Evolutionary conservation across 2,329 filamentous ascomycete genomes (phyloP).

Genomic region (Beauveria varroae): DNA sequence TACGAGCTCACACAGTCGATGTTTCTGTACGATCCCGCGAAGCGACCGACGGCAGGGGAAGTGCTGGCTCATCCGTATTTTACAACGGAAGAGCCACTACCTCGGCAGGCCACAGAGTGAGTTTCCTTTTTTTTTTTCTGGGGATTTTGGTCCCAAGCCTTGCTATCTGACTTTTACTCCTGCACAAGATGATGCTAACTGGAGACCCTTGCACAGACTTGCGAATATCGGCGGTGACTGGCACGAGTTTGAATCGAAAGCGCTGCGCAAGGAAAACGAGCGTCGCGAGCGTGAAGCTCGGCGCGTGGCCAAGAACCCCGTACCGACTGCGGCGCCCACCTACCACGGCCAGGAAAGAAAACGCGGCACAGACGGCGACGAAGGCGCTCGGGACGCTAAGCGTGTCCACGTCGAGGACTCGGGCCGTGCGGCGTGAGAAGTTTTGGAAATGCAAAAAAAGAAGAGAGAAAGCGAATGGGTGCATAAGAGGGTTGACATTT

Average conservation of each 20-base stretch:
- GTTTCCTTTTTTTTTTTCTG: constrained; percentile 25
- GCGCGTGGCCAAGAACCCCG: constrained; percentile 30
- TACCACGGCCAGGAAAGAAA: constrained; percentile 30
- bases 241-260: constrained; percentile 98
- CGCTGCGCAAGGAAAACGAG: constrained; percentile 82
- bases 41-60: constrained; percentile 74
- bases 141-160: too few relatives aligned
- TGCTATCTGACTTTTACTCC: too few relatives aligned
- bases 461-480: too few relatives aligned
- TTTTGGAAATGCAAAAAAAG: neutral
- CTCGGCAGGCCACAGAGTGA: constrained; percentile 75
- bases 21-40: constrained; percentile 82
- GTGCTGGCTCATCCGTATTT: constrained; percentile 88
- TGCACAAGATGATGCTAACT: constrained; percentile 21
- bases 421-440: neutral
- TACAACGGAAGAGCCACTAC: constrained; percentile 65
- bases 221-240: constrained; percentile 82
- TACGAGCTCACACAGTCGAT: constrained; percentile 77
- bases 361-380: constrained; percentile 25
- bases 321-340: constrained; percentile 17
- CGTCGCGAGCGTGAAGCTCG: constrained; percentile 49
- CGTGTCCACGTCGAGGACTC: constrained; percentile 14
- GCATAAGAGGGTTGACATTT: too few relatives aligned
- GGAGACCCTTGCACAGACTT: constrained; percentile 42
- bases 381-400: constrained; percentile 27